These are phyloP conservation scores for Phytophthora sojae DNA, from an alignment of 352 stramenopile genomes.

Conservation along the genomic window DNA sequence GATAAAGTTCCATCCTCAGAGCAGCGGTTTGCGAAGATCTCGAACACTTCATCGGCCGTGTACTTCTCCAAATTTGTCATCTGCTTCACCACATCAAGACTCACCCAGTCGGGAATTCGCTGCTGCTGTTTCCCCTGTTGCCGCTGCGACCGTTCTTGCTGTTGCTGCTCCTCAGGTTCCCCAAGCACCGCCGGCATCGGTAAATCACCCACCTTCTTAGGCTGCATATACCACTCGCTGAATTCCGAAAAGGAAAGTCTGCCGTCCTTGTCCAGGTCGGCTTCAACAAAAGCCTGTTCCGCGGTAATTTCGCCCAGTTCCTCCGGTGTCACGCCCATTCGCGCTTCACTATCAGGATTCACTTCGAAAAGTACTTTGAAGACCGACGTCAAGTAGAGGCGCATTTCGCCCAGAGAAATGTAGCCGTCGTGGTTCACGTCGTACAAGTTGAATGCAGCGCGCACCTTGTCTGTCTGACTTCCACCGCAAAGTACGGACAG, in stretches of 20 bases:
- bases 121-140: slow-evolving; percentile 40
- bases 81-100: slow-evolving; percentile 80
- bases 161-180: slow-evolving; percentile 26
- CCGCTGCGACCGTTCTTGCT: slow-evolving; percentile 9
- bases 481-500: slow-evolving; percentile 84
- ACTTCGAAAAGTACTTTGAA: slow-evolving; percentile 91
- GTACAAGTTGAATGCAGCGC: slow-evolving; percentile 87
- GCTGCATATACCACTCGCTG: slow-evolving; percentile 78
- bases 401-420: slow-evolving; percentile 89
- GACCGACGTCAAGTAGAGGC: slow-evolving; percentile 82
- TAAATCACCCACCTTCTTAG: slow-evolving; percentile 34
- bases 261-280: slow-evolving; percentile 78
- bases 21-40: slow-evolving; percentile 87
- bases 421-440: slow-evolving; percentile 89
- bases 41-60: slow-evolving; percentile 84
- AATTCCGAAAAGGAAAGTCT: slow-evolving; percentile 89
- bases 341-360: slow-evolving; percentile 64
- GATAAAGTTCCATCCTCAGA: slow-evolving; percentile 81
- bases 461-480: slow-evolving; percentile 75
- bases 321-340: slow-evolving; percentile 73
- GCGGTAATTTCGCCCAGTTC: slow-evolving; percentile 80
- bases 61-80: slow-evolving; percentile 89
- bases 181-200: slow-evolving; percentile 26
- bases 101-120: slow-evolving; percentile 59
- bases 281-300: slow-evolving; percentile 84